These are phyloP conservation scores for Wickerhamomyces ciferrii DNA, from an alignment of 805 yeast species.

Conservation along the genomic window DNA sequence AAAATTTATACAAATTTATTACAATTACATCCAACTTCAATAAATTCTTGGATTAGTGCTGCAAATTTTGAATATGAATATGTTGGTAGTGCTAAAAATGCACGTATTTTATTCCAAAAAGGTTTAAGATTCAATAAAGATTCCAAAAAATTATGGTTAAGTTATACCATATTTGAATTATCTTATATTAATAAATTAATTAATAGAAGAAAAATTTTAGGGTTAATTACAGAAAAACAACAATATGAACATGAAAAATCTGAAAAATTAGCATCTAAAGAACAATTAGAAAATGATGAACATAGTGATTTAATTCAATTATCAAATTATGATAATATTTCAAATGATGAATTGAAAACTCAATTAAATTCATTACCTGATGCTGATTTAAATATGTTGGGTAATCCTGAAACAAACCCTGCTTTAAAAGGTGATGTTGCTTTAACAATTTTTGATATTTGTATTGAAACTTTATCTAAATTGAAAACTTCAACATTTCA, in stretches of 20 bases:
- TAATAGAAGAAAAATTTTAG: conserved; percentile 78
- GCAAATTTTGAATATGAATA: conserved; percentile 90
- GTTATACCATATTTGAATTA: conserved; percentile 84
- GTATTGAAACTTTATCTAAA: conserved; percentile 41
- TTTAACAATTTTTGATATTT: conserved; percentile 60
- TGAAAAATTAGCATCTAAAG: conserved; percentile 23
- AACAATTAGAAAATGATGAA: conserved; percentile 22
- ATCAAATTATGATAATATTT: conserved; percentile 40
- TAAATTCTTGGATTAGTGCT: conserved; percentile 90
- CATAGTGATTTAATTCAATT: conserved; percentile 34
- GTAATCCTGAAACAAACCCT: conserved; percentile 79
- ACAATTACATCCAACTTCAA: conserved; percentile 85
- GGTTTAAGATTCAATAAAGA: conserved; percentile 82
- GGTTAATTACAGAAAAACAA: conserved; percentile 68
- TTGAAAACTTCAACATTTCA: conserved; percentile 14
- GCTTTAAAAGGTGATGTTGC: conserved; percentile 73
- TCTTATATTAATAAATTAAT: conserved; percentile 78
- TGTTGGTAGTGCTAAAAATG: conserved; percentile 84
- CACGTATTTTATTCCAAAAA: conserved; percentile 80
- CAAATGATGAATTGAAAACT: conserved; percentile 52
- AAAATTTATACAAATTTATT: conserved; percentile 73
- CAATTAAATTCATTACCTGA: conserved; percentile 77
- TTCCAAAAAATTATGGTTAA: conserved; percentile 68
- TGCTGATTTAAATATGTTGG: conserved; percentile 79
- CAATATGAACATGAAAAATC: conserved; percentile 43